These are phyloP conservation scores for Eucalyptus regnans DNA, from an alignment of 345 rosid genomes.

Conservation along the genomic window DNA sequence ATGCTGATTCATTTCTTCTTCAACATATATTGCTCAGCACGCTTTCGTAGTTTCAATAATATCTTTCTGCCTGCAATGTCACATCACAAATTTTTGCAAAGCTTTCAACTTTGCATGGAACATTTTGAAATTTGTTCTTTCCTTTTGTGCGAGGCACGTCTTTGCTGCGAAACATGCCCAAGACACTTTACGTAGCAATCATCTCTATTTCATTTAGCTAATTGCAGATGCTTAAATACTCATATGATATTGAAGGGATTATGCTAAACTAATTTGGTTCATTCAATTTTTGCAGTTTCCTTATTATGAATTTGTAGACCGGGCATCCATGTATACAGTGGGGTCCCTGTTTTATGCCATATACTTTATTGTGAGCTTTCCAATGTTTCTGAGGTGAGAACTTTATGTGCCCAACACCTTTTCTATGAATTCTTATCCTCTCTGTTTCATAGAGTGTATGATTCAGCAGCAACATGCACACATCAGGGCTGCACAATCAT, in stretches of 20 bases:
- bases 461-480: not conserved
- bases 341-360: constrained; percentile 95
- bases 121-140: not conserved
- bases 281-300: constrained; percentile 64
- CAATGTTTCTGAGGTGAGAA: constrained; percentile 93
- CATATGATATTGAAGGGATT: not conserved
- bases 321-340: constrained; percentile 90
- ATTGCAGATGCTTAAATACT: not conserved
- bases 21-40: not conserved
- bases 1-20: not conserved
- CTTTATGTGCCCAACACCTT: not conserved
- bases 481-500: not conserved
- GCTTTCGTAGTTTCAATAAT: not conserved
- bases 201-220: not conserved
- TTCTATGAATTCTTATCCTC: not conserved
- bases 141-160: not conserved
- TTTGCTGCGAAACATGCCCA: not conserved
- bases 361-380: constrained; percentile 94
- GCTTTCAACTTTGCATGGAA: not conserved
- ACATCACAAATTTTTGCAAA: not conserved
- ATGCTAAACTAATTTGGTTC: not conserved
- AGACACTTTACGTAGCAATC: not conserved
- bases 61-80: not conserved
- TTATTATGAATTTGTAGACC: constrained; percentile 88
- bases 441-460: not conserved